Conservation (phyloP, 345 rosid genomes). For the Linum usitatissimum region DNA sequence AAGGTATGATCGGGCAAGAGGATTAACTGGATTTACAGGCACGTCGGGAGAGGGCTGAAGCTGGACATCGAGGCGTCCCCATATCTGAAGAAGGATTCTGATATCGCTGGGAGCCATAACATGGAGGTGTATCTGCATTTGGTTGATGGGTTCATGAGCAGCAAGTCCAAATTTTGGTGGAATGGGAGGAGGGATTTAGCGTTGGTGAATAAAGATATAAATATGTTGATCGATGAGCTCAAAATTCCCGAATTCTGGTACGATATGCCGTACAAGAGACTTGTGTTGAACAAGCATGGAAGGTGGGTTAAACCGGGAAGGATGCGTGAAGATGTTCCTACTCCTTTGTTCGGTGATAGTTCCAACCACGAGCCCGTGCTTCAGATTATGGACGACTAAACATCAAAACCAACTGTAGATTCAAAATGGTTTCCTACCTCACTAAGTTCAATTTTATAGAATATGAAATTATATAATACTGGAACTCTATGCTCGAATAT, state of each 20-base stretch:
- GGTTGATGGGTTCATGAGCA: constrained; percentile 39
- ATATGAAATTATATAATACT: too few species aligned
- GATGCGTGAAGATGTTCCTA: neutral
- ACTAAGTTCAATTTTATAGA: too few species aligned
- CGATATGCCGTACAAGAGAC: constrained; percentile 23
- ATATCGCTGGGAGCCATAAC: constrained; percentile 35
- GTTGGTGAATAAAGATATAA: constrained; percentile 43
- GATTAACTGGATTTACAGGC: constrained; percentile 47
- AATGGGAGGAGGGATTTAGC: constrained; percentile 53
- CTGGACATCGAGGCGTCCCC: constrained; percentile 37
- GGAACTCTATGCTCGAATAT: too few species aligned
- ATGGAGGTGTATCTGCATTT: constrained; percentile 52
- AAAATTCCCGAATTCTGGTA: constrained; percentile 53
- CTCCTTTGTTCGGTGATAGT: neutral
- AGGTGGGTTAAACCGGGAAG: neutral
- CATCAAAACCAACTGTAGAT: too few species aligned
- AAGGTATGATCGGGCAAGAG: constrained; percentile 28
- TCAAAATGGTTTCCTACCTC: too few species aligned
- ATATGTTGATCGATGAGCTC: constrained; percentile 42
- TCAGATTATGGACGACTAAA: too few species aligned
- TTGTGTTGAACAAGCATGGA: neutral
- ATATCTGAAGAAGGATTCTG: constrained; percentile 32
- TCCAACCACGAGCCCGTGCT: too few species aligned
- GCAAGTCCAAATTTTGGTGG: constrained; percentile 32
- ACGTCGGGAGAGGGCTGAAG: constrained; percentile 46